Evolutionary conservation across 345 rosid genomes (phyloP).

Genomic region (Salix viminalis): DNA sequence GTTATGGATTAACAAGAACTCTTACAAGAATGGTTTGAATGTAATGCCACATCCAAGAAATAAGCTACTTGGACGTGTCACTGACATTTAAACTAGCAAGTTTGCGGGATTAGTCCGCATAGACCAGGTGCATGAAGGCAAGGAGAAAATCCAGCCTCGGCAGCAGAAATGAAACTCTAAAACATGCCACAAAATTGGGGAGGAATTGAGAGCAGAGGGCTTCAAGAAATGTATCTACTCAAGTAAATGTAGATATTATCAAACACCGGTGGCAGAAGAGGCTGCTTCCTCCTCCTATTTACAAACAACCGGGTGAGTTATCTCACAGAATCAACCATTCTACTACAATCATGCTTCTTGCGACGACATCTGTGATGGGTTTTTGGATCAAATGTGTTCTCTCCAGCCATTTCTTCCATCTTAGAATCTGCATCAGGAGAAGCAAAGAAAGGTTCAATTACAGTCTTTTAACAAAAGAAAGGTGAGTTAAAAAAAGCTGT

Average conservation of each 20-base stretch:
- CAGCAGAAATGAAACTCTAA: background rate
- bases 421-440: conserved; percentile 49
- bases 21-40: background rate
- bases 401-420: conserved; percentile 70
- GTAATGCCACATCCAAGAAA: background rate
- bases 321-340: conserved; percentile 56
- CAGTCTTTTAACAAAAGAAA: background rate
- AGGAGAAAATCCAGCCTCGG: background rate
- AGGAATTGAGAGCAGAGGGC: background rate
- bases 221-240: background rate
- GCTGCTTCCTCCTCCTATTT: background rate
- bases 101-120: background rate
- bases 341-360: conserved; percentile 74
- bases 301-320: conserved; percentile 7
- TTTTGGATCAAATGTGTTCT: conserved; percentile 72
- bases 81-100: background rate
- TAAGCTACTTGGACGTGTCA: background rate
- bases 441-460: background rate
- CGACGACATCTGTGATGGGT: conserved; percentile 74
- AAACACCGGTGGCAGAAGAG: background rate
- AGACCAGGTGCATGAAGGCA: background rate
- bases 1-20: background rate
- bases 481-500: background rate
- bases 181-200: background rate
- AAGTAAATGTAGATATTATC: background rate